These are phyloP conservation scores for Cyclotella atomus DNA, from an alignment of 108 stramenopile species.

Conservation along the genomic window DNA sequence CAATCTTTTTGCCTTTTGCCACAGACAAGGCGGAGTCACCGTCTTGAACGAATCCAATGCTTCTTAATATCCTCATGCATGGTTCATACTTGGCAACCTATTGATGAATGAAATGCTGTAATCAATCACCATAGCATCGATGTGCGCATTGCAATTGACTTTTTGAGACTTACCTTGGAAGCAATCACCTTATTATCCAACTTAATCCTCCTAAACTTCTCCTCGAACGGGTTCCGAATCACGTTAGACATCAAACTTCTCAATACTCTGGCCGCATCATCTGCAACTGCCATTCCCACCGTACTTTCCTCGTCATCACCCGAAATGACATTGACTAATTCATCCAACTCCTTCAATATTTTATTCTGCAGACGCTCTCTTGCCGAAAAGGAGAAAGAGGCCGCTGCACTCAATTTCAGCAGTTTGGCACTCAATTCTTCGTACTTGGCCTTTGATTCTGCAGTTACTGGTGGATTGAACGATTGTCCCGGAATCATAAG, in stretches of 20 bases:
- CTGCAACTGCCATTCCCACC: conserved; percentile 60
- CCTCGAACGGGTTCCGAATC: conserved; percentile 68
- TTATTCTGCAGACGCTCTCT: conserved; percentile 75
- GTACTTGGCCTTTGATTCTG: conserved; percentile 61
- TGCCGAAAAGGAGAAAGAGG: conserved; percentile 77
- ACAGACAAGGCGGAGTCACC: conserved; percentile 53
- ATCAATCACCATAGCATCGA: background rate
- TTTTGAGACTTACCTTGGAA: conserved; percentile 33
- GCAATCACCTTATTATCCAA: conserved; percentile 76
- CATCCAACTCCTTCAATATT: conserved; percentile 58
- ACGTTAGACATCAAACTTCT: conserved; percentile 75
- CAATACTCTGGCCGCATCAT: conserved; percentile 71
- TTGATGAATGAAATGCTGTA: background rate
- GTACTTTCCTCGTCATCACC: conserved; percentile 38
- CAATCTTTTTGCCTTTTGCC: conserved; percentile 65
- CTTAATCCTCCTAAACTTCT: conserved; percentile 79
- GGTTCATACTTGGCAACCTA: conserved; percentile 53
- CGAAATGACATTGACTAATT: conserved; percentile 48
- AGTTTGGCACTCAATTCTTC: conserved; percentile 68
- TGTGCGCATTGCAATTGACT: background rate
- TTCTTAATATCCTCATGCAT: conserved; percentile 65
- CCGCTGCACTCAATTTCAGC: conserved; percentile 69
- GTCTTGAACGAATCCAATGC: conserved; percentile 66
- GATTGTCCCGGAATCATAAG: conserved; percentile 59
- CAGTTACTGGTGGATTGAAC: conserved; percentile 68